phyloP scores from a whole-genome alignment of 305 asterid species.

The Fraxinus sp. region DNA sequence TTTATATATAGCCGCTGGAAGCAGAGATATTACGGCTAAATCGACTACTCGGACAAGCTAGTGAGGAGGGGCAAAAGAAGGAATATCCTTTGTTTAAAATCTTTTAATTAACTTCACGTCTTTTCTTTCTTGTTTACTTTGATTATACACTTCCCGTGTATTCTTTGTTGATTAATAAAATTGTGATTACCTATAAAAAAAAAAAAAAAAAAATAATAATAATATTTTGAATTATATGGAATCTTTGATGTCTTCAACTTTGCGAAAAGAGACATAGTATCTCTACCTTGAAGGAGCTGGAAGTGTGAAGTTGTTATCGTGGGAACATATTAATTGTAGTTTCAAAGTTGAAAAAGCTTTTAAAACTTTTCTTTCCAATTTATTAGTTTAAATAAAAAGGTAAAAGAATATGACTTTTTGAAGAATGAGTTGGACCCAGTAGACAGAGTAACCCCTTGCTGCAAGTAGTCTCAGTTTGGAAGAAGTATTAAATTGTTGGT shows the following conservation, averaged over 20 bases:
- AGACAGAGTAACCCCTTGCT: not conserved
- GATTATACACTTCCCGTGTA: too few species aligned
- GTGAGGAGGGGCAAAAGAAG: conserved; percentile 74
- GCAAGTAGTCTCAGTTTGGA: not conserved
- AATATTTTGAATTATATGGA: not conserved
- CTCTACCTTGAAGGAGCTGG: conserved; percentile 16
- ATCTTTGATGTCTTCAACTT: conserved; percentile 11
- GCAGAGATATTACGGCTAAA: conserved; percentile 65
- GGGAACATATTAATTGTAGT: not conserved
- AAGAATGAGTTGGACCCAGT: not conserved
- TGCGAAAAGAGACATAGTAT: not conserved
- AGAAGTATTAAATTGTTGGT: not conserved
- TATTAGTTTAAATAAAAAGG: not conserved
- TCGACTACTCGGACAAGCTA: conserved; percentile 83
- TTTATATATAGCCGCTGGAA: conserved; percentile 58
- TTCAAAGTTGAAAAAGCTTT: conserved; percentile 9
- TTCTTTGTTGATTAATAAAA: too few species aligned
- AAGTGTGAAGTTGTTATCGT: conserved; percentile 9
- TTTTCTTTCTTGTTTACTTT: too few species aligned
- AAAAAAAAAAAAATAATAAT: too few species aligned
- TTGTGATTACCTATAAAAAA: too few species aligned
- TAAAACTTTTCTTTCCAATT: not conserved
- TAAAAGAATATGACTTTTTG: not conserved
- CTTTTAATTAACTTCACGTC: not conserved
- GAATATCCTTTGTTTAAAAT: conserved; percentile 75